phyloP scores from a whole-genome alignment of 768 basidiomycete species.

The Amyloporia xantha region DNA sequence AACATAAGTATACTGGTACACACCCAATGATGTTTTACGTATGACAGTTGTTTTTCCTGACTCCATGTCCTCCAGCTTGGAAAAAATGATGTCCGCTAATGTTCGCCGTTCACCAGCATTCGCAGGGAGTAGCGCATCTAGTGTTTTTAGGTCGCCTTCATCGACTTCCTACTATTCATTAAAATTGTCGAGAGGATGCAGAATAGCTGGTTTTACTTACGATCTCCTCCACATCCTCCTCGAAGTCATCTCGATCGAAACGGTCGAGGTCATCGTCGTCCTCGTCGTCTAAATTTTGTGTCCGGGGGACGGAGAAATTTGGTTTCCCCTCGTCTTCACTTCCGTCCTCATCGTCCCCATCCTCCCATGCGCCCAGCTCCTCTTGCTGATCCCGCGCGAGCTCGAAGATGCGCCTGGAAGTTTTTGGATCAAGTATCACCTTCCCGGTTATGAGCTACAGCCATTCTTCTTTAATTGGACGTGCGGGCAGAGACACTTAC shows the following conservation, averaged over 20 bases:
- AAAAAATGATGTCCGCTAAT: slow-evolving; percentile 94
- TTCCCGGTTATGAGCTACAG: slow-evolving; percentile 23
- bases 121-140: slow-evolving; percentile 75
- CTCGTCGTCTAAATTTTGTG: slow-evolving; percentile 19
- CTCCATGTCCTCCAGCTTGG: slow-evolving; percentile 74
- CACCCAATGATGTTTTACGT: slow-evolving; percentile 55
- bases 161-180: slow-evolving; percentile 67
- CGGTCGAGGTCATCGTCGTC: slow-evolving; percentile 25
- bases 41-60: slow-evolving; percentile 46
- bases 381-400: slow-evolving; percentile 91
- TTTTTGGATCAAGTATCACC: slow-evolving; percentile 73
- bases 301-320: slow-evolving; percentile 28
- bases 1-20: neutral
- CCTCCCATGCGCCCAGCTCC: slow-evolving; percentile 65
- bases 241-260: slow-evolving; percentile 41
- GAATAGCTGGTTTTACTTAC: slow-evolving; percentile 27
- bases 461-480: neutral
- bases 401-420: slow-evolving; percentile 83
- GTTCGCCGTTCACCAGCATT: slow-evolving; percentile 76
- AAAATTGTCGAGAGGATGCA: neutral
- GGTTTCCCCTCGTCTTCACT: slow-evolving; percentile 23
- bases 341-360: slow-evolving; percentile 46
- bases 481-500: slow-evolving; percentile 13
- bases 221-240: slow-evolving; percentile 50
- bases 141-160: slow-evolving; percentile 76